Conservation (phyloP, 2,329 filamentous ascomycete species). For the Periconia digitata region DNA sequence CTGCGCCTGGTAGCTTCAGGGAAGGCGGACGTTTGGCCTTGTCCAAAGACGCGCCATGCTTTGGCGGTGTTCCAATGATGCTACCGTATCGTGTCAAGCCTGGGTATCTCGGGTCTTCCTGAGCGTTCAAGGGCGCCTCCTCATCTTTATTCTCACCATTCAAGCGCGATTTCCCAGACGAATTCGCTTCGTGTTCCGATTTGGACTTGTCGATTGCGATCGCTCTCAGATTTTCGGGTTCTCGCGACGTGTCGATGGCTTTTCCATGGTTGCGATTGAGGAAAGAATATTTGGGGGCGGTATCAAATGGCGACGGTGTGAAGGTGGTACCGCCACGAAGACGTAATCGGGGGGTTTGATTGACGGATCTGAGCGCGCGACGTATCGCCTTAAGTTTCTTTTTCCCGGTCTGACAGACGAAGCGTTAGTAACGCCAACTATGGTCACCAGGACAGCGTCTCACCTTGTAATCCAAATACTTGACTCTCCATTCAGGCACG, state of each 20-base stretch:
- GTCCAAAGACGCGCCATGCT: not conserved
- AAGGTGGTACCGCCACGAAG: slow-evolving; percentile 36
- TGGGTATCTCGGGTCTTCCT: slow-evolving; percentile 13
- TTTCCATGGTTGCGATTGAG: slow-evolving; percentile 37
- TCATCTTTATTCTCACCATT: slow-evolving; percentile 22
- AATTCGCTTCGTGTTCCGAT: slow-evolving; percentile 9
- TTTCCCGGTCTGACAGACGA: slow-evolving; percentile 64
- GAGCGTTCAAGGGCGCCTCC: slow-evolving; percentile 32
- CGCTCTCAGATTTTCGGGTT: slow-evolving; percentile 26
- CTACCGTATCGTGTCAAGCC: slow-evolving; percentile 62
- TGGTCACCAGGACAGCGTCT: slow-evolving; percentile 8
- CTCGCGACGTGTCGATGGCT: slow-evolving; percentile 17
- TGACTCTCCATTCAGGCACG: slow-evolving; percentile 91
- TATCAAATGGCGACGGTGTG: slow-evolving; percentile 36
- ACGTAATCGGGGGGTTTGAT: slow-evolving; percentile 52
- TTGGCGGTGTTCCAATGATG: slow-evolving; percentile 58
- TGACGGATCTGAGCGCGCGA: slow-evolving; percentile 66
- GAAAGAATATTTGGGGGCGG: slow-evolving; percentile 46
- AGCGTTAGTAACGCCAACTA: slow-evolving; percentile 9
- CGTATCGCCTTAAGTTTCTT: slow-evolving; percentile 86
- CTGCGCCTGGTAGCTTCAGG: slow-evolving; percentile 64
- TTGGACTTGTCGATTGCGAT: slow-evolving; percentile 27
- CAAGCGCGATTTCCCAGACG: slow-evolving; percentile 12
- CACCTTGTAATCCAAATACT: slow-evolving; percentile 93
- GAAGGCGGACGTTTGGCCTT: slow-evolving; percentile 47